Evolutionary conservation across 2,329 filamentous ascomycete genomes (phyloP), one percentile per base, ranked within the genome.

Genomic region (Cordyceps farinosa): DNA sequence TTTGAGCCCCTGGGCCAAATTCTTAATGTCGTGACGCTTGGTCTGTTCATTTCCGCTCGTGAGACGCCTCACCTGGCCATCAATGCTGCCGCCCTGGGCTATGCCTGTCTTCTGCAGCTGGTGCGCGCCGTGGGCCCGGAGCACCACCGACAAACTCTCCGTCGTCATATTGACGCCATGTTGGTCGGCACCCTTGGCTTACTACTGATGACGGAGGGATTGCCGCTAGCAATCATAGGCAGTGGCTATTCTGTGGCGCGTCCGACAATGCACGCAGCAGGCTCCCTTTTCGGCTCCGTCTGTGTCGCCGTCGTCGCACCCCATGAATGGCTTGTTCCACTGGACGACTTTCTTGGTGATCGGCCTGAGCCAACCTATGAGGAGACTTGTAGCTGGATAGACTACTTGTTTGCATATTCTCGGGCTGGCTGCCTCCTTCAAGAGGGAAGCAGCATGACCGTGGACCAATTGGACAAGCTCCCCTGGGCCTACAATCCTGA

Each of bases 351-450:
- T 32, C 73, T 76, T 32, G 74, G 76, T 17, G 75, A 75, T 59
- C 69, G 73, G 22, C 68, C 72, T 34, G 74, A 77, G 58, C 80
- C 82, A 5, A 76, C 80, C 3, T 78, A 76, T 0, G 82, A 84
- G 68, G 82, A 84, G 67, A 80, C 77, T 1, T 82, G 80, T 71
- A 83, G 81, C 63, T 84, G 80, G 80, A 73, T 82, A 56, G 78
- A 76, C 55, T 81, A 81, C 66, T 83, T 81, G 66, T 74, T 80
- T 57, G 80, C 79, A 7, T 84, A 80, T 44, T 68, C 69, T n/a
- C 65, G 67, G 47, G 67, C 64, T 4, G 62, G 64, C 10, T 48
- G 58, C 27, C 65, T 64, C 38, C 61, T 69, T 27, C 65, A 79
- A 72, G 80, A 76, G 65, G 81, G 80, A 34, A 32, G 47, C 13